Conservation (phyloP, 148 eudicot species). For the Simmondsia chinensis region DNA sequence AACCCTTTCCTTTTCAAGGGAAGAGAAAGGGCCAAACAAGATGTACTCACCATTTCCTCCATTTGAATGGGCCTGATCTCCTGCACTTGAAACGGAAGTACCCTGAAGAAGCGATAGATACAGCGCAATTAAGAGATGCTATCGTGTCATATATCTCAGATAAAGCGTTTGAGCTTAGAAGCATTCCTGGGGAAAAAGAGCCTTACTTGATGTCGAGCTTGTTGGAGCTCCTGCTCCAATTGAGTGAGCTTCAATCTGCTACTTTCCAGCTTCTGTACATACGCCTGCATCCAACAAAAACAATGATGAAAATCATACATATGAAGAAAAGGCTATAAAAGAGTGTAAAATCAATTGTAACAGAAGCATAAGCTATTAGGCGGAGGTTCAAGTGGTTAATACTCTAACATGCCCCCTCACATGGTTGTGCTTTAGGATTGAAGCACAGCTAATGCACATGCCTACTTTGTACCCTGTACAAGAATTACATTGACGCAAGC, state of each 20-base stretch:
- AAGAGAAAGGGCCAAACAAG: not conserved
- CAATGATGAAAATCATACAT: too few relatives aligned
- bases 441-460: too few relatives aligned
- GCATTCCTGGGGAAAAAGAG: not conserved
- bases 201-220: conserved; percentile 50
- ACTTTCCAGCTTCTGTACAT: conserved; percentile 44
- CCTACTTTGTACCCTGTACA: too few relatives aligned
- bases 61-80: conserved; percentile 47
- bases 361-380: not conserved
- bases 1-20: too few relatives aligned
- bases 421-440: too few relatives aligned
- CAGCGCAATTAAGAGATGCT: not conserved
- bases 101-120: conserved; percentile 13
- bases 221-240: conserved; percentile 48
- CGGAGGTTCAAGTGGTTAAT: too few relatives aligned
- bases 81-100: conserved; percentile 35
- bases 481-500: too few relatives aligned
- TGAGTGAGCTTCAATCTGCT: conserved; percentile 49
- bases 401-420: too few relatives aligned
- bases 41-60: conserved; percentile 39
- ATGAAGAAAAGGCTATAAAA: not conserved
- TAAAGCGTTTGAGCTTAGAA: not conserved
- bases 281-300: conserved; percentile 26
- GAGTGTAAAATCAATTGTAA: too few relatives aligned
- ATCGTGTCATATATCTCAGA: not conserved